Evolutionary conservation across 371 early-diverging fungal species (phyloP), one percentile per base, ranked within the genome.

Genomic region (Mortierella sp.): DNA sequence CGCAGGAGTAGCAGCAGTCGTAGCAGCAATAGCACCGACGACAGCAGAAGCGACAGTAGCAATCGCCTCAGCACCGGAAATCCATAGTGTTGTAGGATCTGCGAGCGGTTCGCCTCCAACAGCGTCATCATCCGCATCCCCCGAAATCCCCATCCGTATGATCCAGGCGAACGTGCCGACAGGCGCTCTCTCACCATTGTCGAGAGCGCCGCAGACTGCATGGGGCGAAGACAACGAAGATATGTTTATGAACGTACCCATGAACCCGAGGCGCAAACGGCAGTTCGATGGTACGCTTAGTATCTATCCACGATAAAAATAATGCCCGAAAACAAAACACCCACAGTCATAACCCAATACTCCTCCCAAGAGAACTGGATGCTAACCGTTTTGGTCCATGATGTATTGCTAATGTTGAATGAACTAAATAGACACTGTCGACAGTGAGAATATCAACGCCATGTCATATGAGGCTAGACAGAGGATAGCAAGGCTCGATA

Each of bases 241-340:
- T 5, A 21, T 44, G 28, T 67, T 72, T 30, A 31, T 62, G 59
- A 52, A 62, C 27, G 58, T 47, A 9, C 46, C 68, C n/a, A 17
- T 75, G 58, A 59, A 60, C 53, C 64, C 64, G 17, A 44, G 64
- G 56, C 63, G 68, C 34, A 75, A 69, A 39, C 60, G 76, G 49
- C 76, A 64, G 43, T 64, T 50, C 50, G 76, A 75, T 51, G 76
- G 76, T 75, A 61, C 50, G 64, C 46, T 48, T 46, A 42, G 56
- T 44, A 6, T 60, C 49, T 23, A 17, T 27, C 44, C 32, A 23
- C 5, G 17, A 21, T 31, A 24, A 41, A 53, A 19, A 41, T 21
- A 24, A n/a, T n/a, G n/a, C n/a, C 41, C 55, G 42, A 14, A 23
- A 30, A 19, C 23, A 26, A 23, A 24, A 26, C 24, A 39, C 24